Base-by-base conservation (phyloP, 441 rosid genomes). In the Corymbia calophylla region DNA sequence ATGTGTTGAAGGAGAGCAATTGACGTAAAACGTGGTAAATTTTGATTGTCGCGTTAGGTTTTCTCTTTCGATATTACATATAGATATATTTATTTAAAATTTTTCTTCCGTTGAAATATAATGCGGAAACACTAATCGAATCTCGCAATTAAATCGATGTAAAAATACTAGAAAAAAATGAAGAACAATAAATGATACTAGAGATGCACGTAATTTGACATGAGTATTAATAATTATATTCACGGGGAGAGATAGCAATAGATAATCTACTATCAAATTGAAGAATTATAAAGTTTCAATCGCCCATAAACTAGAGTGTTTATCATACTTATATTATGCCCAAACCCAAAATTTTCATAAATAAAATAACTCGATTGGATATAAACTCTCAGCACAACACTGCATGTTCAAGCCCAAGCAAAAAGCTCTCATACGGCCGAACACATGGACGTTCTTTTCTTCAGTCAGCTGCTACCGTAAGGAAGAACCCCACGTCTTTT, bases 231-330 rank as follows among this genome's bases (percentile, higher is more conserved):
- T 23, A 56, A 1, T 27, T 56, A 56, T 12, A 56, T 56, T 56
- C 29, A 23, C 0, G 0, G 23, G 6, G 29, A 56, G 4, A 23
- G 13, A 21, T 1, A 0, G 0, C 1, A 23, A 5, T 5, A 56
- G 23, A 23, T 56, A 56, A 56, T 56, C 60, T 2, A 56, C 6
- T 56, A 56, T 56, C 62, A 56, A 56, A 2, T 1, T 21, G 12
- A 5, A 56, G 6, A 56, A 56, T 21, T 56, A 35, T 35, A 35
- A 35, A 35, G 39, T 55, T 56, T 8, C 23, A 56, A 27, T 56
- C 1, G 0, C 27, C 4, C 60, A 56, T 27, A 56, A 56, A 27
- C 60, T 56, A 25, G 23, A 56, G 0, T 21, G 12, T 56, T 56
- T 56, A 27, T 56, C 5, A 35, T 35, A 35, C 39, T 35, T 35